Evolutionary conservation across 768 basidiomycete genomes (phyloP).

Genomic region (Phylloporus sp.): DNA sequence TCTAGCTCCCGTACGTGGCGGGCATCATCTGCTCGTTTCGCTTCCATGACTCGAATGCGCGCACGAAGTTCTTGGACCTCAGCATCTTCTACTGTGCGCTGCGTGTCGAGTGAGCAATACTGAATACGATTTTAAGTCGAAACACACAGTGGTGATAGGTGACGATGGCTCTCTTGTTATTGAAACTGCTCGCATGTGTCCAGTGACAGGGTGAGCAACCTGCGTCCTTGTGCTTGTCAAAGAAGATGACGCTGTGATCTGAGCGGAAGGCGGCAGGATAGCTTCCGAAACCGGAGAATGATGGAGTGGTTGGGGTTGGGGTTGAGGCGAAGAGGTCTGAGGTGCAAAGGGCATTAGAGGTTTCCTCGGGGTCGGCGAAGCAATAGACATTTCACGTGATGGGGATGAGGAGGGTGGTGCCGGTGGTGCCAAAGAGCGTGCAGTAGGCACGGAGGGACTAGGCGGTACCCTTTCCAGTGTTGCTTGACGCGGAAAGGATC

Average conservation of each 20-base stretch:
- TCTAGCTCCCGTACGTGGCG: conserved; percentile 84
- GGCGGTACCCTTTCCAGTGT: conserved; percentile 34
- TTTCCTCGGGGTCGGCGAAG: conserved; percentile 29
- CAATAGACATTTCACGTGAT: conserved; percentile 16
- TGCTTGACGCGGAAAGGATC: conserved; percentile 45
- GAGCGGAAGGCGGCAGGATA: conserved; percentile 10
- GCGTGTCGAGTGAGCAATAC: conserved; percentile 8
- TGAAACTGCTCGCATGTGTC: conserved; percentile 11
- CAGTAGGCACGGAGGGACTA: conserved; percentile 23
- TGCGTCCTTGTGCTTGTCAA: conserved; percentile 5
- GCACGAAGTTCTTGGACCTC: conserved; percentile 79
- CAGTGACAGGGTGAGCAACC: conserved; percentile 3
- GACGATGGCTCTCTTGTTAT: conserved; percentile 29
- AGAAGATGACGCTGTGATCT: conserved; percentile 16
- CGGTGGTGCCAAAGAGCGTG: conserved; percentile 26
- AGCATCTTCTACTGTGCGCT: conserved; percentile 45
- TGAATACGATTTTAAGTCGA: not conserved
- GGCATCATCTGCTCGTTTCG: conserved; percentile 81
- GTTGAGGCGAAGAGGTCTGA: conserved; percentile 30
- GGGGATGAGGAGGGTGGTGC: conserved; percentile 12
- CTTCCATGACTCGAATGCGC: conserved; percentile 82
- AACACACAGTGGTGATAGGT: conserved; percentile 20
- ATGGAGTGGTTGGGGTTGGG: conserved; percentile 19
- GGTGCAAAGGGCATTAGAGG: conserved; percentile 37
- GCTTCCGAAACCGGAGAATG: conserved; percentile 16